Base-by-base conservation (phyloP, 495 filamentous ascomycete genomes). In the Podospora comata region DNA sequence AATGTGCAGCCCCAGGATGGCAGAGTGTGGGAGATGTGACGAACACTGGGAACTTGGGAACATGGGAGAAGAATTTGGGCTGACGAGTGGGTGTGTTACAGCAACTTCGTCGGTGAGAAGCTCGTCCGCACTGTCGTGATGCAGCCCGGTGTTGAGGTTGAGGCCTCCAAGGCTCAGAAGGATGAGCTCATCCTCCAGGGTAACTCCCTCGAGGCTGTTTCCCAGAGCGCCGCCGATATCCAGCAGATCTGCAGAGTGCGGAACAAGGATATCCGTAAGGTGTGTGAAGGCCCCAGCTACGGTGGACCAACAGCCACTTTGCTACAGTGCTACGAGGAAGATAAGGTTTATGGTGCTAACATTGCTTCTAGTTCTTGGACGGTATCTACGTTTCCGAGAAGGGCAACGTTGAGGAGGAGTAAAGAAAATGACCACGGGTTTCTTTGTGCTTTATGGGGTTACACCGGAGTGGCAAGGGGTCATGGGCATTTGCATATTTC, bases 231-330 rank as follows among this genome's bases (percentile, higher is more conserved):
- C 66, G 95, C 95, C 78, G 95, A 98, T 80, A 97, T 99, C 82
- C 95, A 99, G 88, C 95, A 99, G 84, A 93, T 94, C 83, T 99
- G 95, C 91, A 86, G 90, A 84, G 95, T 97, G 82, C 88, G 91
- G 79, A 98, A 99, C 90, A 99, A 99, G 92, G 95, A 99, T 97
- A 98, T 99, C 86, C 93, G 96, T 85, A 97, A 98, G 92, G 92
- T 96, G 66, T 58, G 69, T 78, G 28, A 23, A 26, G 23, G 28
- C 16, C 28, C 63, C 20, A 44, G 56, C 60, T 20, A 68, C 64
- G 54, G 58, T 48, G 39, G 39, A 48, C 13, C 39, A 48, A 48
- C 39, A 48, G 7, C 39, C 9, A 48, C 39, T 48, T 11, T 11
- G 39, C 2, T 48, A 11, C 39, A 48, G 39, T 48, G 13, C 39